Conservation (phyloP, 768 basidiomycete species). For the Saitozyma sp. region DNA sequence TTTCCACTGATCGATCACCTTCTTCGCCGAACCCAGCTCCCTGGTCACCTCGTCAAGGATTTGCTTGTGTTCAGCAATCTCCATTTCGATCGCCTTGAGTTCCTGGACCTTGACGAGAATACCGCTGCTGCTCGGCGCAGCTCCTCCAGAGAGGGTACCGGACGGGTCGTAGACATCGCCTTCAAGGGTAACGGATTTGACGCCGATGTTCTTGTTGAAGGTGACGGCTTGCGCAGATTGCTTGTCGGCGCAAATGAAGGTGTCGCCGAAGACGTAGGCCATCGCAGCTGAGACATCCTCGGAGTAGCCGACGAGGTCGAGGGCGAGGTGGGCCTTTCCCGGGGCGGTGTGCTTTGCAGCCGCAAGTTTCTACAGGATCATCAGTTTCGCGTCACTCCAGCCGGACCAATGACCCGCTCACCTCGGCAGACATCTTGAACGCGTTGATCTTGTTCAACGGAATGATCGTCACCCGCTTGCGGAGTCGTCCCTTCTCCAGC, state of each 20-base stretch:
- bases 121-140: slow-evolving; percentile 70
- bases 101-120: slow-evolving; percentile 81
- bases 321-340: slow-evolving; percentile 77
- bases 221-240: slow-evolving; percentile 84
- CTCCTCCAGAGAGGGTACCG: slow-evolving; percentile 88
- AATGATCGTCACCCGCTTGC: slow-evolving; percentile 87
- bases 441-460: slow-evolving; percentile 87
- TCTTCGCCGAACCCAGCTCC: slow-evolving; percentile 59
- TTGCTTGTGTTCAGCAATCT: slow-evolving; percentile 59
- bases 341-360: slow-evolving; percentile 71
- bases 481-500: slow-evolving; percentile 72
- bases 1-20: slow-evolving; percentile 53
- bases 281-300: slow-evolving; percentile 83
- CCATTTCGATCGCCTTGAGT: slow-evolving; percentile 67
- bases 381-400: slow-evolving; percentile 8
- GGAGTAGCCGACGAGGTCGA: slow-evolving; percentile 83
- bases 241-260: slow-evolving; percentile 85
- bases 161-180: slow-evolving; percentile 97
- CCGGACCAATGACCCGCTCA: slow-evolving; percentile 31
- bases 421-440: slow-evolving; percentile 60
- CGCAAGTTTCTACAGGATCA: slow-evolving; percentile 67
- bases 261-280: slow-evolving; percentile 89
- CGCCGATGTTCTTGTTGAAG: slow-evolving; percentile 68
- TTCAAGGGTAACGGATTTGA: slow-evolving; percentile 85
- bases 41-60: slow-evolving; percentile 60